phyloP scores from a whole-genome alignment of 225 moss, liverwort and hornwort genomes.

The Neckera pumila region DNA sequence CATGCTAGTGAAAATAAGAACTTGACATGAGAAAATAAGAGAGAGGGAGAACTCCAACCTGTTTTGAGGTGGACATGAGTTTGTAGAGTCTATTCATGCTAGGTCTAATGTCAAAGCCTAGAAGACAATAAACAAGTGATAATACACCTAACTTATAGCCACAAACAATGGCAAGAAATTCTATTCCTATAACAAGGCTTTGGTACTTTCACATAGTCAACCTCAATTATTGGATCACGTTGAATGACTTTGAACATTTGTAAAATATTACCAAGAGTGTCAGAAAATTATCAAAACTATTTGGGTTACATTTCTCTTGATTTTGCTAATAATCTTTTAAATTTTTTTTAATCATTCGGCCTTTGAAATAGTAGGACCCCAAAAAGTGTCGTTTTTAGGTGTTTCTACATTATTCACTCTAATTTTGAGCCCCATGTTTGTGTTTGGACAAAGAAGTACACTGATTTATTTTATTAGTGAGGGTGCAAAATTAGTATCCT shows the following conservation, averaged over 20 bases:
- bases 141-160: no score
- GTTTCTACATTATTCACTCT: neutral
- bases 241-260: neutral
- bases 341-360: rapidly evolving
- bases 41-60: no score
- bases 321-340: neutral
- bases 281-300: rapidly evolving
- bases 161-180: neutral
- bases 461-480: neutral
- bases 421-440: neutral
- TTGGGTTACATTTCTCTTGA: neutral
- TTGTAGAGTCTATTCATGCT: neutral
- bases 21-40: neutral
- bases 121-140: neutral
- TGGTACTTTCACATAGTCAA: no score
- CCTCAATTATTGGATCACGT: no score
- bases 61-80: neutral
- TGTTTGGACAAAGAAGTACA: neutral
- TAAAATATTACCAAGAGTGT: rapidly evolving
- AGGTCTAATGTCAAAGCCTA: neutral
- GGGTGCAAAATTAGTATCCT: neutral
- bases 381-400: no score
- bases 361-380: neutral
- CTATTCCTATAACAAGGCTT: neutral
- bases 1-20: neutral